These are phyloP conservation scores for Saccharomyces mikatae DNA, from an alignment of 805 yeast species.

Conservation along the genomic window DNA sequence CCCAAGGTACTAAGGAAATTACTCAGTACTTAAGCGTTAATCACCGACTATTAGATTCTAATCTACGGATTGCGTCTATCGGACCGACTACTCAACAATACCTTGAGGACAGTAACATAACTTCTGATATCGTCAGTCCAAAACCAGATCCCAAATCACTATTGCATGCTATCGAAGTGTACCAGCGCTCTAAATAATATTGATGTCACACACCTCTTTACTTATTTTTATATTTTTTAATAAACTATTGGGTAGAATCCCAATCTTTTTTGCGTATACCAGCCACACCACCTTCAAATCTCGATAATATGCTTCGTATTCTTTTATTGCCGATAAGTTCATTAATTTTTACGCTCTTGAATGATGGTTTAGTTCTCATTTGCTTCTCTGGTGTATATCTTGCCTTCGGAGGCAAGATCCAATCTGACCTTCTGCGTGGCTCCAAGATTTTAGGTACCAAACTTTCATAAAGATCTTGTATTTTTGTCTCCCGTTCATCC, in stretches of 20 bases:
- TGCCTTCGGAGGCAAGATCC: conserved; percentile 26
- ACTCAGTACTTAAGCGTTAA: conserved; percentile 37
- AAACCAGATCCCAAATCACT: conserved; percentile 66
- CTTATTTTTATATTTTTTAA: background rate
- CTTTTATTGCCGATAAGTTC: conserved; percentile 21
- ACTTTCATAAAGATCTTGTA: conserved; percentile 24
- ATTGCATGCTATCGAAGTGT: conserved; percentile 29
- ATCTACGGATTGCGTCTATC: conserved; percentile 58
- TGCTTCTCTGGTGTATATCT: conserved; percentile 29
- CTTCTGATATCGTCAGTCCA: conserved; percentile 55
- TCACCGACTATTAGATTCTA: conserved; percentile 16
- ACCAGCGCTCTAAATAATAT: background rate
- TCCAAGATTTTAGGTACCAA: conserved; percentile 23
- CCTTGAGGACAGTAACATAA: conserved; percentile 42
- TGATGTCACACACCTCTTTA: background rate
- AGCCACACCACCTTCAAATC: conserved; percentile 30
- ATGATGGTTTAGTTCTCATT: conserved; percentile 26
- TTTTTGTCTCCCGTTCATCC: conserved; percentile 6
- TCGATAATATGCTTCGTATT: conserved; percentile 22
- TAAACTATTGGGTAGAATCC: conserved; percentile 3
- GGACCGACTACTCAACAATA: conserved; percentile 86
- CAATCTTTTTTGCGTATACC: conserved; percentile 24
- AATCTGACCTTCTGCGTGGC: conserved; percentile 31
- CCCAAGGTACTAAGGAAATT: conserved; percentile 72
- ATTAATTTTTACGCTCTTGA: conserved; percentile 25